phyloP scores from a whole-genome alignment of 148 eudicot species.

The Fagopyrum homotropicum region DNA sequence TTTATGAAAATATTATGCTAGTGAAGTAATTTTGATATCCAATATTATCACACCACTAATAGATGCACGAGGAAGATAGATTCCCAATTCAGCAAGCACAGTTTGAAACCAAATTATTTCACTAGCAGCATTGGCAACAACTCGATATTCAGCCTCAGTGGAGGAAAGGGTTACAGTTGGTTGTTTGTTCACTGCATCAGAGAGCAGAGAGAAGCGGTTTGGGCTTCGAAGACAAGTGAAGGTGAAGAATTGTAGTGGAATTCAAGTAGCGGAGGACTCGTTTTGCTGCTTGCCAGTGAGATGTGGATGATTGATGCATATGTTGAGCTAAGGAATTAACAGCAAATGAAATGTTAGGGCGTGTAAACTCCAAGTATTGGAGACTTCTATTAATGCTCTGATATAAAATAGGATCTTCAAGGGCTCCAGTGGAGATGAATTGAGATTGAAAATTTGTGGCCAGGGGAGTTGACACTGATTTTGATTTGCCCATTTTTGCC shows the following conservation, averaged over 20 bases:
- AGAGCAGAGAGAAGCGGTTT: too few relatives aligned
- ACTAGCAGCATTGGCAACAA: not conserved
- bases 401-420: not conserved
- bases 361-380: not conserved
- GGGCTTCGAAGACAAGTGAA: too few relatives aligned
- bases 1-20: too few relatives aligned
- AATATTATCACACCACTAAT: constrained; percentile 1
- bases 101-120: not conserved
- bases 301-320: too few relatives aligned
- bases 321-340: too few relatives aligned
- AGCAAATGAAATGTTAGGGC: not conserved
- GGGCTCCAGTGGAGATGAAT: not conserved
- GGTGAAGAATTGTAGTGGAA: too few relatives aligned
- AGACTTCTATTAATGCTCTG: too few relatives aligned
- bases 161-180: too few relatives aligned
- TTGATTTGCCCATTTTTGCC: not conserved
- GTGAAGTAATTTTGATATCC: too few relatives aligned
- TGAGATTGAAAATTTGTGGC: not conserved
- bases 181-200: too few relatives aligned
- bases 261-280: too few relatives aligned
- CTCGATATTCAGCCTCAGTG: constrained; percentile 9
- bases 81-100: not conserved
- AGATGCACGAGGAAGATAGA: not conserved
- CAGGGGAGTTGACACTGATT: not conserved
- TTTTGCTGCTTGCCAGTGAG: too few relatives aligned